These are phyloP conservation scores for Neurospora crassa DNA, from an alignment of 2,329 filamentous ascomycete species.

Conservation along the genomic window DNA sequence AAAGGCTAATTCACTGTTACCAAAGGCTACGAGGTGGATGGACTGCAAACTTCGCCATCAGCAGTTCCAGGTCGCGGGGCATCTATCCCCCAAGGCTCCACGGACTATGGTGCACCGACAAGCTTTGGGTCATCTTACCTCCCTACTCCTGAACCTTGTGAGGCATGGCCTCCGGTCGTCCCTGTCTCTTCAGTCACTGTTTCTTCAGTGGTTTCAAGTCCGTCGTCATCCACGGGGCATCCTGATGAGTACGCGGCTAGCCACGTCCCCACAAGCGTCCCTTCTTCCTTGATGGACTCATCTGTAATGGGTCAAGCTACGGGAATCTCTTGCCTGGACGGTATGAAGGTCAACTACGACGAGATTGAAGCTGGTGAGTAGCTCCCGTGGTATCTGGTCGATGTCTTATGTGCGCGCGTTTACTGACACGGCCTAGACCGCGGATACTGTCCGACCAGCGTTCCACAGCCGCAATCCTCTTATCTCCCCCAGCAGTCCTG, in stretches of 20 bases:
- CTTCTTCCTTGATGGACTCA: constrained; percentile 27
- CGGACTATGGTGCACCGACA: constrained; percentile 34
- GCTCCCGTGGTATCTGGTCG: neutral
- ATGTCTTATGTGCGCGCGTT: constrained; percentile 3
- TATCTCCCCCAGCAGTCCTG: constrained; percentile 12
- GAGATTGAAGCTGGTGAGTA: constrained; percentile 19
- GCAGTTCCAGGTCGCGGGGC: constrained; percentile 34
- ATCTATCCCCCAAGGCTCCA: constrained; percentile 30
- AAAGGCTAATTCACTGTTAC: constrained; percentile 8
- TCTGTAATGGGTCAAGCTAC: neutral
- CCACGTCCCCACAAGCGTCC: constrained; percentile 42
- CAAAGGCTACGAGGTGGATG: constrained; percentile 32
- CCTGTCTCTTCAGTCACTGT: constrained; percentile 28
- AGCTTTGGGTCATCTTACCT: constrained; percentile 32
- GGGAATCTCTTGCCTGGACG: constrained; percentile 9
- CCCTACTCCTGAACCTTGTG: constrained; percentile 32
- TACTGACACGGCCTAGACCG: neutral
- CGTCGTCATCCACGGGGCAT: constrained; percentile 36
- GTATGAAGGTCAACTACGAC: constrained; percentile 30
- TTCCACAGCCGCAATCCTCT: neutral
- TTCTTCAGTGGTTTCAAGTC: constrained; percentile 41
- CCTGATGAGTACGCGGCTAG: constrained; percentile 35
- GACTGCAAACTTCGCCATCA: constrained; percentile 26
- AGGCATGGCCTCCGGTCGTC: constrained; percentile 36
- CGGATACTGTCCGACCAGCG: neutral